Conservation (phyloP, 108 stramenopile species). For the Asterionellopsis glacialis region DNA sequence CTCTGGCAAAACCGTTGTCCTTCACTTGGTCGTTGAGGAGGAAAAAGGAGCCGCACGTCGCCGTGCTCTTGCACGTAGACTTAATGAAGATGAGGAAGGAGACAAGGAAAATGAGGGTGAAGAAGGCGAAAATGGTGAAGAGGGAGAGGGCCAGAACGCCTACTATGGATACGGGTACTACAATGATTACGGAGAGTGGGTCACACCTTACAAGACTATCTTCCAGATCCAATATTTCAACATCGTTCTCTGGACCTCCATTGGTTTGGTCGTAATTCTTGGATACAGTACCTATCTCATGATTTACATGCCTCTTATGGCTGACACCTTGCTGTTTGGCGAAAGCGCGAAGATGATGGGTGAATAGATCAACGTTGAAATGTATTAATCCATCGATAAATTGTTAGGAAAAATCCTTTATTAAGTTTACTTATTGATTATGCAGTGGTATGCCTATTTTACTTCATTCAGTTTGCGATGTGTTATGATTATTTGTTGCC, state of each 20-base stretch:
- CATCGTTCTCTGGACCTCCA: slow-evolving; percentile 76
- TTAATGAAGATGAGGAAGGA: slow-evolving; percentile 31
- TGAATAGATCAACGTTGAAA: slow-evolving; percentile 14
- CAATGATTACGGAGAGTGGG: slow-evolving; percentile 45
- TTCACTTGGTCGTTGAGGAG: slow-evolving; percentile 80
- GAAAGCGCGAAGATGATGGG: slow-evolving; percentile 67
- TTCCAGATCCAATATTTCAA: slow-evolving; percentile 90
- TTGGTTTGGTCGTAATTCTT: slow-evolving; percentile 58
- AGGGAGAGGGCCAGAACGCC: slow-evolving; percentile 25
- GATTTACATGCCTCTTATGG: slow-evolving; percentile 63
- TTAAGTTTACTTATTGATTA: too few relatives aligned
- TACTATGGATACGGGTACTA: slow-evolving; percentile 69
- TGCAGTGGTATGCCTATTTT: too few relatives aligned
- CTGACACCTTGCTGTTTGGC: slow-evolving; percentile 79
- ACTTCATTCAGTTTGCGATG: too few relatives aligned
- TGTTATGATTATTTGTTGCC: too few relatives aligned
- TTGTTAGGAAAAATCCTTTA: too few relatives aligned
- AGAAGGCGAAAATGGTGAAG: slow-evolving; percentile 22
- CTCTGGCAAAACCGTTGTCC: slow-evolving; percentile 50
- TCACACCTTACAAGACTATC: slow-evolving; percentile 76
- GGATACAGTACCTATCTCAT: slow-evolving; percentile 59
- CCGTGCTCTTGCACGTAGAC: slow-evolving; percentile 36
- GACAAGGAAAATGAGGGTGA: slow-evolving; percentile 9
- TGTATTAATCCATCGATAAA: too few relatives aligned
- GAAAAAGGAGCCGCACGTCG: slow-evolving; percentile 32